Evolutionary conservation across 176 grass and related monocot species (phyloP).

Genomic region (Phoenix roebelenii): DNA sequence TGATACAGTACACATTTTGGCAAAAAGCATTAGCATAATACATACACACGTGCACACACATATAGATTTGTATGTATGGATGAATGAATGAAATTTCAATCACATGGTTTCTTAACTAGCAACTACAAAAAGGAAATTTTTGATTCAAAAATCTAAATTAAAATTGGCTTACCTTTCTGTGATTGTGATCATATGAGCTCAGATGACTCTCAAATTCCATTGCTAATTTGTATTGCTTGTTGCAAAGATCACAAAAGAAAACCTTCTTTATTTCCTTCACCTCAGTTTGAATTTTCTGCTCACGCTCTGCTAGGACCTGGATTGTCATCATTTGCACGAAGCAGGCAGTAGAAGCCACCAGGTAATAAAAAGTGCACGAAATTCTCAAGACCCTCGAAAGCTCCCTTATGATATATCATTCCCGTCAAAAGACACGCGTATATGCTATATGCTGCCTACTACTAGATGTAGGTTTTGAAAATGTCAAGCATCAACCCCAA

Average conservation of each 20-base stretch:
- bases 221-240: constrained; percentile 92
- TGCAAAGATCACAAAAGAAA: constrained; percentile 91
- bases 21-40: too few species aligned
- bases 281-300: constrained; percentile 89
- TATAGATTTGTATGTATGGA: too few species aligned
- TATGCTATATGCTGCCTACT: constrained; percentile 11
- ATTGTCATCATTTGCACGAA: constrained; percentile 92
- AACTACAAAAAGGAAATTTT: not conserved
- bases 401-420: constrained; percentile 26
- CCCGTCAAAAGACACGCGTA: constrained; percentile 20
- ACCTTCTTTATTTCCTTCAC: constrained; percentile 95
- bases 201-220: constrained; percentile 90
- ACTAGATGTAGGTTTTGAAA: constrained; percentile 30
- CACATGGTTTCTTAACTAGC: too few species aligned
- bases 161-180: constrained; percentile 61
- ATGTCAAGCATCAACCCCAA: constrained; percentile 43
- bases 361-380: constrained; percentile 67
- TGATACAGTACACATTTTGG: too few species aligned
- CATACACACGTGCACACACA: too few species aligned
- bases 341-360: constrained; percentile 69
- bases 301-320: constrained; percentile 99
- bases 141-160: not conserved
- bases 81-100: too few species aligned
- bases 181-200: constrained; percentile 99
- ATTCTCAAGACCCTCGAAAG: constrained; percentile 36